Conservation (phyloP, 108 stramenopile species). For the Aureococcus anophagefferens region DNA sequence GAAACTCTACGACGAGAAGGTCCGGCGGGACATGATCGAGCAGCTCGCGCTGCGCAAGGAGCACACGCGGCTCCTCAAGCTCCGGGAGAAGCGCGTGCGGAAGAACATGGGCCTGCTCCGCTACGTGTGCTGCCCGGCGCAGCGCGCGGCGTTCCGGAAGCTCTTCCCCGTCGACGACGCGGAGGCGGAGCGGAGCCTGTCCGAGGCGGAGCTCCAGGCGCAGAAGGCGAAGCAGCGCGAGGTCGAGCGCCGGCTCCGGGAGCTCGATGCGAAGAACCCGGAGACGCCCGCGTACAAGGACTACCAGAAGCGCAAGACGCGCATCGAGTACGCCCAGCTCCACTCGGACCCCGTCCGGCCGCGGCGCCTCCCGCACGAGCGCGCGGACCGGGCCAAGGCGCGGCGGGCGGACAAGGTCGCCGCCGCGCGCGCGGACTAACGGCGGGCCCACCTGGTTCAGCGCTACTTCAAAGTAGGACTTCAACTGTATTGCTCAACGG, state of each 20-base stretch:
- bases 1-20: conserved; percentile 10
- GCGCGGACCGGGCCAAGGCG: background rate
- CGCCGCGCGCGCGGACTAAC: too few species aligned
- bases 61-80: conserved; percentile 4
- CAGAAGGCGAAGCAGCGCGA: background rate
- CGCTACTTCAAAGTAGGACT: too few species aligned
- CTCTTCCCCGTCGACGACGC: background rate
- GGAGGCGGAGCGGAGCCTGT: background rate
- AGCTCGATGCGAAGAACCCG: conserved; percentile 6
- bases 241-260: background rate
- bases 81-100: conserved; percentile 14
- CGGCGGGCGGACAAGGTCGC: background rate
- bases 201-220: conserved; percentile 2
- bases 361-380: background rate
- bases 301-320: conserved; percentile 7
- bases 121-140: conserved; percentile 11
- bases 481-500: too few species aligned
- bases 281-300: conserved; percentile 3
- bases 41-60: conserved; percentile 9
- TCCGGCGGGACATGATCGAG: conserved; percentile 1
- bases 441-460: too few species aligned
- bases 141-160: background rate
- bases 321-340: background rate
- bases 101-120: conserved; percentile 18
- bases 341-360: background rate